Evolutionary conservation across 1,284 basidiomycete genomes (phyloP), one percentile per base, ranked within the genome.

Genomic region (Sporisorium exsertum): DNA sequence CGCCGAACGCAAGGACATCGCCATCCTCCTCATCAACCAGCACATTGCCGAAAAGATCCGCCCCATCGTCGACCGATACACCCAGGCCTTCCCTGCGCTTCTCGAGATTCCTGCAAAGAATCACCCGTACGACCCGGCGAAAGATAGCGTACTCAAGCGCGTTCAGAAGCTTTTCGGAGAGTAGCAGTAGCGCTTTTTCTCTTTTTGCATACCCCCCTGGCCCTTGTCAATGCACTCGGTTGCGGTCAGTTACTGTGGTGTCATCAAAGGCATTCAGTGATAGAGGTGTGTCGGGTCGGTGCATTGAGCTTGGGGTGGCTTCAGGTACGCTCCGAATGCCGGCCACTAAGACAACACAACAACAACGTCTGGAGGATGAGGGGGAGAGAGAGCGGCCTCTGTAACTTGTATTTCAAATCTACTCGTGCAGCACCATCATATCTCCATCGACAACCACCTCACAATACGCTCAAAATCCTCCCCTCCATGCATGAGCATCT

Each of bases 31-130:
- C 9, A 85, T 85, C 73, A 85, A 83, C 63, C 84, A 85, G 55
- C 81, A 84, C 59, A 83, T 87, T 74, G 84, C 87, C 77, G 97
- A 99, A 88, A 94, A 93, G 89, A 99, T 99, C 81, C 89, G 97
- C 55, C 94, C 95, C 0, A 91, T 93, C 2, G 94, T 99, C 18
- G 97, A 99, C 87, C 91, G 92, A 79, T 99, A 99, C 86, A 92
- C 93, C 72, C 93, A 95, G 85, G 92, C 96, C 0, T 99, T 99
- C 88, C 97, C 97, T 24, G 94, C 97, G 0, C 87, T 99, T 37
- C 90, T 99, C 24, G 97, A 99, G 87, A 99, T 99, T 76, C 97
- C 97, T 20, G 94, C 93, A 58, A 96, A 96, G 86, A 94, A 87
- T 37, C 86, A 87, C 60, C 87, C 87, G 0, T 87, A 87, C 66